Evolutionary conservation across 2,329 filamentous ascomycete genomes (phyloP), one percentile per base, ranked within the genome.

Genomic region (Aspergillus sp.): DNA sequence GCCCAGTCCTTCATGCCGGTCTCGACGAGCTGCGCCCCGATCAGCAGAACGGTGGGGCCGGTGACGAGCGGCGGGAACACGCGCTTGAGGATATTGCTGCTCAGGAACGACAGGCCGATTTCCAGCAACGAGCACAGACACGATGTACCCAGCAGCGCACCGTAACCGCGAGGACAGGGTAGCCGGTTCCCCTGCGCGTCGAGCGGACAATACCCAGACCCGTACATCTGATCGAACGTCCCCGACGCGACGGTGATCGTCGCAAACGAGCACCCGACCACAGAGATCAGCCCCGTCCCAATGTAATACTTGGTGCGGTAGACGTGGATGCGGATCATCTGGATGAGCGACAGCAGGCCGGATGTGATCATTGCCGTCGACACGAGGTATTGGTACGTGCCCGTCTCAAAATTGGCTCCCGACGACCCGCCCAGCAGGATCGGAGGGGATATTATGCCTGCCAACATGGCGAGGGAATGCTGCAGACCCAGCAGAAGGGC

Each of bases 51-150:
- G 0, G 82, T 81, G 2, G 80, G 81, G 2, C 82, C 83, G 1
- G 83, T 86, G 40, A 86, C 81, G 7, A 85, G 69, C 3, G 82
- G 82, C 2, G 82, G 82, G 61, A 86, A 86, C 51, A 86, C 72
- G 51, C 73, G 76, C 56, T 81, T 78, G 30, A 85, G 67, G 7
- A 76, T 64, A 42, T 72, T 73, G 0, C 80, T 78, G 27, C 80
- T 78, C 44, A 80, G 78, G 66, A 86, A 85, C 4, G 78, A 80
- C 62, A 86, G 76, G 2, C 70, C 64, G 35, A 86, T 76, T 72
- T 85, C 81, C 30, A 85, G 71, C 45, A 73, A 53, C 0, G 69
- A 57, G 51, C 71, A 73, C n/a, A 72, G 55, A 50, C 60, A 66
- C 9, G 70, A 68, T 0, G 79, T 84, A 3, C 78, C 80, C 3